These are phyloP conservation scores for Clavariopsis aquatica DNA, from an alignment of 495 filamentous ascomycete genomes.

Conservation along the genomic window DNA sequence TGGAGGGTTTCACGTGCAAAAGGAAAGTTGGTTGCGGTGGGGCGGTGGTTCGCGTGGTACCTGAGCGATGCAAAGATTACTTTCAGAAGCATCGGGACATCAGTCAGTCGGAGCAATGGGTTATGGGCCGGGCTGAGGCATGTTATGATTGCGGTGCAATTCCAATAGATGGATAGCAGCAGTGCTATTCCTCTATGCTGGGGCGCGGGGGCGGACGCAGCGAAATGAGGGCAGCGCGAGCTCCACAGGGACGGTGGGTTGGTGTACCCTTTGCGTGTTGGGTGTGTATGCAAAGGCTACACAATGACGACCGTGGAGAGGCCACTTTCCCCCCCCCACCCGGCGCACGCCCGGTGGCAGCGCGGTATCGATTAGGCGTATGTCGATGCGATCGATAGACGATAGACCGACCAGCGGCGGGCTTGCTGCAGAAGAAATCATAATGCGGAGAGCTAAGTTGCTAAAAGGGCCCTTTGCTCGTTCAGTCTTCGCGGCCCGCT, in stretches of 20 bases:
- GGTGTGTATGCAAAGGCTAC: not conserved
- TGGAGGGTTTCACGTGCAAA: too few species aligned
- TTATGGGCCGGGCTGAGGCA: not conserved
- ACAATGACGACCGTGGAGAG: not conserved
- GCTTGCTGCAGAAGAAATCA: conserved; percentile 18
- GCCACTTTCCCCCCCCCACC: too few species aligned
- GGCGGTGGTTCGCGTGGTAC: too few species aligned
- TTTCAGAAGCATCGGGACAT: too few species aligned
- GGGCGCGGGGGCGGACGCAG: too few species aligned
- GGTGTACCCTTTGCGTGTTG: too few species aligned
- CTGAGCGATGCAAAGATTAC: too few species aligned
- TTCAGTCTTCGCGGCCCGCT: conserved; percentile 20
- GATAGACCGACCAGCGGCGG: conserved; percentile 7
- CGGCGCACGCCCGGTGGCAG: not conserved
- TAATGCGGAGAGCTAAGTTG: conserved; percentile 31
- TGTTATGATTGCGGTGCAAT: not conserved
- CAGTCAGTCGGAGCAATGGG: not conserved
- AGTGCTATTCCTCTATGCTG: conserved; percentile 20
- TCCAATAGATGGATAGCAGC: conserved; percentile 12
- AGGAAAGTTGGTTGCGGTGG: not conserved
- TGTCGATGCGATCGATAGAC: conserved; percentile 25
- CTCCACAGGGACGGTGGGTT: too few species aligned
- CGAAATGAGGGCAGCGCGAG: too few species aligned
- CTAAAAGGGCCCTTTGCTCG: not conserved
- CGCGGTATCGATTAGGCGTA: not conserved